Evolutionary conservation across 257 asterid species (phyloP), one percentile per base, ranked within the genome.

Genomic region (Coffea eugenioides): DNA sequence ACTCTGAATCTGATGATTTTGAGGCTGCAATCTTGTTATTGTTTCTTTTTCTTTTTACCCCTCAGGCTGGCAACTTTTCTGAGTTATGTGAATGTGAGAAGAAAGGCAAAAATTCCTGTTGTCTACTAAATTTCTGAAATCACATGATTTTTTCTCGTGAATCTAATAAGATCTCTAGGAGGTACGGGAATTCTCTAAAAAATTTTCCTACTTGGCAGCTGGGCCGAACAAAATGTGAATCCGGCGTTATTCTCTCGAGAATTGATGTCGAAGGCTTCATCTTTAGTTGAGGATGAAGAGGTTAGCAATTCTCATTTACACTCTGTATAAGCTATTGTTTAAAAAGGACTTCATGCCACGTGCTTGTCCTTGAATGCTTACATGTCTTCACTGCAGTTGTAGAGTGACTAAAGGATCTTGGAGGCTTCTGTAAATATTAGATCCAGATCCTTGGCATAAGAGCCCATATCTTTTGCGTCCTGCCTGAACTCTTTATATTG

Each of bases 191-290:
- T 39, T 39, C 2, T 39, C 43, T 39, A 39, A 39, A 39, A 39
- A 2, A 1, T 39, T 39, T 39, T 39, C 43, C 43, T 78, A 36
- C 18, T 71, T 78, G 81, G 84, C 90, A 94, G 98, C 41, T 94
- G 98, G 98, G 94, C 97, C 72, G 95, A 92, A 69, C 83, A 88
- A 52, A 84, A 89, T 77, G 98, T 94, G 76, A 76, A 94, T 89
- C 98, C 97, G 61, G 97, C 98, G 36, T 83, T 90, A 27, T 94
- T 92, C 82, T 92, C 98, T 21, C 87, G 91, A 31, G 96, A 94
- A 86, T 79, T 94, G 77, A 91, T 92, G 82, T 72, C 90, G 45
- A 85, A 83, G 66, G 94, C 88, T 71, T 82, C 87, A 57, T 82
- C 81, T 69, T 80, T 91, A 3, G 91, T 91, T 56, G 89, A 85